These are phyloP conservation scores for Pleurotus tuber-regium DNA, from an alignment of 768 basidiomycete species.

Conservation along the genomic window DNA sequence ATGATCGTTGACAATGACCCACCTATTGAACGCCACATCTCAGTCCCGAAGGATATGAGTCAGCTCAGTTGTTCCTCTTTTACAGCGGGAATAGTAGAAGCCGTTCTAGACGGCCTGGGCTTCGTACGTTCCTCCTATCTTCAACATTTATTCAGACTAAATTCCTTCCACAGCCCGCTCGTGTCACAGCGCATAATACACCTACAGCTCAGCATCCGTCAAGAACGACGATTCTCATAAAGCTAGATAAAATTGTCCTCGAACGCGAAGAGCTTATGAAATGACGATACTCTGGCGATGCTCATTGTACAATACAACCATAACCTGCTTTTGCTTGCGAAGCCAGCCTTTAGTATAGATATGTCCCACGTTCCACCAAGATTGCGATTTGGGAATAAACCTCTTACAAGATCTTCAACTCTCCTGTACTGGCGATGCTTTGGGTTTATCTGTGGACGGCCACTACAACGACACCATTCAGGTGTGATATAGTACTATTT, in stretches of 20 bases:
- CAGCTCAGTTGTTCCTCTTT: conserved; percentile 96
- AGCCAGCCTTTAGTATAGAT: too few species aligned
- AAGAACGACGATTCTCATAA: conserved; percentile 95
- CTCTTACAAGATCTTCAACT: too few species aligned
- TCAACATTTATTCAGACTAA: neutral
- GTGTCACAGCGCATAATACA: conserved; percentile 95
- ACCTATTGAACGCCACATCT: conserved; percentile 85
- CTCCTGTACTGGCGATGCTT: too few species aligned
- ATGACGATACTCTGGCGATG: too few species aligned
- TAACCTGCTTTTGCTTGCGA: too few species aligned
- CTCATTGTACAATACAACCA: too few species aligned
- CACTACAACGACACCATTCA: too few species aligned
- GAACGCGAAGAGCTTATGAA: conserved; percentile 93
- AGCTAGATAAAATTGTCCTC: conserved; percentile 89
- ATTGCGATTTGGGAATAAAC: too few species aligned
- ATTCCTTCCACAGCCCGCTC: conserved; percentile 68
- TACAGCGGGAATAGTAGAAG: conserved; percentile 96
- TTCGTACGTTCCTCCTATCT: conserved; percentile 61
- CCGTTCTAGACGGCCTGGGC: conserved; percentile 89
- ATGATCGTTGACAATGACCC: conserved; percentile 99
- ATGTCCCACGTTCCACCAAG: too few species aligned
- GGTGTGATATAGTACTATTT: too few species aligned
- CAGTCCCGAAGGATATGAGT: conserved; percentile 92
- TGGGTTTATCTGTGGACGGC: too few species aligned
- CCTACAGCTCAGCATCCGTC: conserved; percentile 77